Conservation (phyloP, 495 filamentous ascomycete genomes). For the Melanomma pulvis-pyrius region DNA sequence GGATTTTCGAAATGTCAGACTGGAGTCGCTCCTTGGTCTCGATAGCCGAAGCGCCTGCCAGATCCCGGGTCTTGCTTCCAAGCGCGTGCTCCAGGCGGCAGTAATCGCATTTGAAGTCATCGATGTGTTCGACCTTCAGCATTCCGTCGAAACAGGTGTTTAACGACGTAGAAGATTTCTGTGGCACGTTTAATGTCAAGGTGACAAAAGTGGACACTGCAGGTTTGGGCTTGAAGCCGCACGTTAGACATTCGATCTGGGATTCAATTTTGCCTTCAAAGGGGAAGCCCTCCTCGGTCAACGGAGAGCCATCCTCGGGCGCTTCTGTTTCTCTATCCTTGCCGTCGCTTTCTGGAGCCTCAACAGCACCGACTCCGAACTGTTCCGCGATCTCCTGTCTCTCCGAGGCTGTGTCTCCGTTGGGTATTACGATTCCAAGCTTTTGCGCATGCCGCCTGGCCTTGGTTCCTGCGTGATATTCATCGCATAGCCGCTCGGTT, state of each 20-base stretch:
- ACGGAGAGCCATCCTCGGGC: constrained; percentile 2
- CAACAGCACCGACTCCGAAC: constrained; percentile 15
- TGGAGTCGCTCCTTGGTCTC: constrained; percentile 58
- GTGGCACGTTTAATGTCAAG: constrained; percentile 88
- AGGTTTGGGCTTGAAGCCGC: constrained; percentile 83
- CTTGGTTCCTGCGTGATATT: constrained; percentile 82
- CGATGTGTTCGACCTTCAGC: constrained; percentile 92
- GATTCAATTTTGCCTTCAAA: constrained; percentile 86
- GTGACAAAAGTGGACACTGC: constrained; percentile 85
- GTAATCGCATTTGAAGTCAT: constrained; percentile 93
- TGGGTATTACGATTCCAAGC: constrained; percentile 8
- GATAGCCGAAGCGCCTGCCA: constrained; percentile 49
- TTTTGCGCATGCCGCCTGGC: constrained; percentile 57
- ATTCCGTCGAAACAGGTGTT: constrained; percentile 86
- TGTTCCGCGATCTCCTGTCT: constrained; percentile 27
- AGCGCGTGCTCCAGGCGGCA: constrained; percentile 85
- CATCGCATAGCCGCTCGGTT: constrained; percentile 86
- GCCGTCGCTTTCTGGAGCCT: background rate
- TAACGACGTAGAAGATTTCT: constrained; percentile 66
- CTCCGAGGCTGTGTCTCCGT: constrained; percentile 19
- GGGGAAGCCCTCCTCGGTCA: constrained; percentile 72
- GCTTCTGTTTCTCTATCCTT: constrained; percentile 7
- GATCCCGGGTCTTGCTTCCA: constrained; percentile 52
- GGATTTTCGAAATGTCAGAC: constrained; percentile 57
- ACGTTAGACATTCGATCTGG: constrained; percentile 88